Percentiles rank a stretch among this genome's conserved stretches.
Evolutionary conservation across 805 yeast species (phyloP).

Genomic region (Ogataea methanolica): DNA sequence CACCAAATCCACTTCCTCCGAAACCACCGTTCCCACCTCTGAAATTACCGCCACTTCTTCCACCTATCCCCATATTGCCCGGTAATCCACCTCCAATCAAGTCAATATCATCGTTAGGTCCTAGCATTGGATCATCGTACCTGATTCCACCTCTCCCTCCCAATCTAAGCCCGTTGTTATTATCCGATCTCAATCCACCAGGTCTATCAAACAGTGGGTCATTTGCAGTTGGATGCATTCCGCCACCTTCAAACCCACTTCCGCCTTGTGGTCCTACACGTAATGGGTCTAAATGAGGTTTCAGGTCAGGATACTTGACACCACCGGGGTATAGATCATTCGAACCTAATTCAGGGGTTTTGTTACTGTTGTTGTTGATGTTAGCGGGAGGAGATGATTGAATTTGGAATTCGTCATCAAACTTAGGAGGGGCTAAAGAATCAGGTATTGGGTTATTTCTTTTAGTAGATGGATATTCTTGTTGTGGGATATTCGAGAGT

Average conservation of each 20-base stretch:
- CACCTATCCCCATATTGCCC: conserved; percentile 29
- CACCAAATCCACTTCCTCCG: conserved; percentile 11
- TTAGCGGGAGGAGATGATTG: conserved; percentile 9
- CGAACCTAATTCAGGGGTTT: conserved; percentile 35
- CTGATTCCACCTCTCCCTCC: conserved; percentile 33
- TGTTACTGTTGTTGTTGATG: conserved; percentile 23
- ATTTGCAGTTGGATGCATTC: conserved; percentile 49
- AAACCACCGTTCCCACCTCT: conserved; percentile 13
- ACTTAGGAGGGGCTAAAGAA: conserved; percentile 41
- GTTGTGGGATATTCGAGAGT: neutral
- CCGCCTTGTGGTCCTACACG: conserved; percentile 1
- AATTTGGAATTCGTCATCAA: conserved; percentile 47
- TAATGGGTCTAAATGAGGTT: conserved; percentile 41
- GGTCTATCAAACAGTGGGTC: conserved; percentile 45
- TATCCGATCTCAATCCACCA: conserved; percentile 1
- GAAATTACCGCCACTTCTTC: conserved; percentile 2
- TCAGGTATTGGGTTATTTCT: conserved; percentile 17
- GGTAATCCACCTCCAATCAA: conserved; percentile 44
- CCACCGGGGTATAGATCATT: conserved; percentile 46
- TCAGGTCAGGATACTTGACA: conserved; percentile 35
- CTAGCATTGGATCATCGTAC: conserved; percentile 47
- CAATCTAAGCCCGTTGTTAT: neutral
- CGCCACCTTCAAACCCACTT: conserved; percentile 31
- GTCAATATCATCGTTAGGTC: conserved; percentile 40
- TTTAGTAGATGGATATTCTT: neutral